Evolutionary conservation across 169 alveolate species (phyloP).

Genomic region (Eimeria tenella): DNA sequence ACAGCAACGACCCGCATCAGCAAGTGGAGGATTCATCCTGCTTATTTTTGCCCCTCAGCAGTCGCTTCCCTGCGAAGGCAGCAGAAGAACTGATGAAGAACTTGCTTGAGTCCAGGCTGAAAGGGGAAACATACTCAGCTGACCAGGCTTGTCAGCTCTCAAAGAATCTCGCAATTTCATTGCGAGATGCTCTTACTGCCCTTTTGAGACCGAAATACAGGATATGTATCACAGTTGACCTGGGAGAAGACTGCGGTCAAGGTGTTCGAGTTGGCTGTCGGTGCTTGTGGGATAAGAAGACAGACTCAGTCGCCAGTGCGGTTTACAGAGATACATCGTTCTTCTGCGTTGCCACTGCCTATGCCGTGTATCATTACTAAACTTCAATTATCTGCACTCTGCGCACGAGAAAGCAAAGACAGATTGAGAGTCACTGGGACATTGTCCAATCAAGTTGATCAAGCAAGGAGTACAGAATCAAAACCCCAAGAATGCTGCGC

Average conservation of each 20-base stretch:
- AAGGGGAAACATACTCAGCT: slow-evolving; percentile 49
- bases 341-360: slow-evolving; percentile 60
- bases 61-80: slow-evolving; percentile 56
- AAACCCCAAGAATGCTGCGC: no score
- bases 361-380: slow-evolving; percentile 61
- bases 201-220: slow-evolving; percentile 34
- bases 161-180: slow-evolving; percentile 22
- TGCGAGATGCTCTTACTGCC: slow-evolving; percentile 38
- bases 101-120: slow-evolving; percentile 40
- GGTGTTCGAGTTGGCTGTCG: slow-evolving; percentile 65
- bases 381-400: neutral
- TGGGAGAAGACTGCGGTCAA: slow-evolving; percentile 69
- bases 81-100: slow-evolving; percentile 51
- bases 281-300: slow-evolving; percentile 52
- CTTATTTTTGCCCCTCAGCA: slow-evolving; percentile 38
- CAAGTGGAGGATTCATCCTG: slow-evolving; percentile 42
- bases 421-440: no score
- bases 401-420: no score
- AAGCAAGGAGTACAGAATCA: no score
- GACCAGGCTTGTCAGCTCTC: slow-evolving; percentile 42
- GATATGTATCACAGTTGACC: slow-evolving; percentile 50
- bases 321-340: slow-evolving; percentile 23
- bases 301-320: slow-evolving; percentile 45
- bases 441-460: no score
- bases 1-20: neutral